Conservation (phyloP, 2,329 filamentous ascomycete genomes). For the Geoglossum cookeanum region DNA sequence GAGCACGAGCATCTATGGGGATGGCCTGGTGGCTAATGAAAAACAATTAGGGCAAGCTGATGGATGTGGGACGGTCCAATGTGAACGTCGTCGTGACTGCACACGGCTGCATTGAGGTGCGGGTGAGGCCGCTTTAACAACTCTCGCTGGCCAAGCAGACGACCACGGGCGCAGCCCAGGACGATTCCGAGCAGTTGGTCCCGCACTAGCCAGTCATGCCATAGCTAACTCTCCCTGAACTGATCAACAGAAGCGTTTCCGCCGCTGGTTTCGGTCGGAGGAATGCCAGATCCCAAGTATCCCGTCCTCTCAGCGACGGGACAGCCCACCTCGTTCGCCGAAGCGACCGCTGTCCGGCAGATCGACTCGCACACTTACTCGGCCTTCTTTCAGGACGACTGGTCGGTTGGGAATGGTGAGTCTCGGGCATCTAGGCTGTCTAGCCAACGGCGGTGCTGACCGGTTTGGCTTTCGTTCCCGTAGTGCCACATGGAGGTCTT, state of each 20-base stretch:
- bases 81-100: no score
- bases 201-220: no score
- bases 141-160: no score
- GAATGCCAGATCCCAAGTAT: neutral
- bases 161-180: no score
- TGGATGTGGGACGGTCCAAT: no score
- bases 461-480: slow-evolving; percentile 6
- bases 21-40: neutral
- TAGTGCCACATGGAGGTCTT: slow-evolving; percentile 54
- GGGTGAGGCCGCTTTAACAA: no score
- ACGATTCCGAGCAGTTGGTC: no score
- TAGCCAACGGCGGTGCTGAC: neutral
- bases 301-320: neutral
- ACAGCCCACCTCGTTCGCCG: slow-evolving; percentile 18
- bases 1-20: neutral
- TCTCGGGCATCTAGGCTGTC: neutral
- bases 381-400: slow-evolving; percentile 35
- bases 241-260: no score
- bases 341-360: slow-evolving; percentile 29
- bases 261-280: neutral
- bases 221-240: no score
- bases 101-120: no score
- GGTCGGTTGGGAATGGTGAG: slow-evolving; percentile 45
- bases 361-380: slow-evolving; percentile 38
- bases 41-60: no score